A percentile compares a stretch with the other conserved stretches of the same genome.
Conservation (phyloP, 352 stramenopile genomes). For the Halophytophthora batemanensis region DNA sequence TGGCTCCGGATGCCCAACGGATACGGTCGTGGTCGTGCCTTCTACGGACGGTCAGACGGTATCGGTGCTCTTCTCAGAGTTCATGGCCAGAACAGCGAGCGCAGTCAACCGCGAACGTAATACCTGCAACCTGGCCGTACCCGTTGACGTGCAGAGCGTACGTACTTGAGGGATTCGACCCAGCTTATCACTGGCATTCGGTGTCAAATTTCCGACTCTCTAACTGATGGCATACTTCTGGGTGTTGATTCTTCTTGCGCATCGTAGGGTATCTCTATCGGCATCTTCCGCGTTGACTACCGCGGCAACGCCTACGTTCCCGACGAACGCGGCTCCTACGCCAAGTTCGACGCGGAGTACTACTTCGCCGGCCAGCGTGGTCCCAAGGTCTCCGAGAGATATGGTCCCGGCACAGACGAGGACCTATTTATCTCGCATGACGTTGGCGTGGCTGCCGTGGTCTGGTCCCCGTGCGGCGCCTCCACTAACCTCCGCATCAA, state of each 20-base stretch:
- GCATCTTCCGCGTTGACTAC: slow-evolving; percentile 47
- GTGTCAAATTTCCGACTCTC: too few relatives aligned
- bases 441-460: slow-evolving; percentile 36
- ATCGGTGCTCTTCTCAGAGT: slow-evolving; percentile 30
- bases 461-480: slow-evolving; percentile 47
- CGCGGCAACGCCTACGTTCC: slow-evolving; percentile 43
- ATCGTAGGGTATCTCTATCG: slow-evolving; percentile 25
- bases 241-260: slow-evolving; percentile 3
- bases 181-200: slow-evolving; percentile 7
- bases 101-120: slow-evolving; percentile 34
- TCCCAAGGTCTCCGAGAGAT: slow-evolving; percentile 28
- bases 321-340: slow-evolving; percentile 25
- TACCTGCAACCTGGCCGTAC: slow-evolving; percentile 38
- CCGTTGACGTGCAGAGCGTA: slow-evolving; percentile 38
- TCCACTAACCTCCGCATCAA: slow-evolving; percentile 57
- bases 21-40: slow-evolving; percentile 23
- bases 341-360: slow-evolving; percentile 53
- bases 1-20: slow-evolving; percentile 19
- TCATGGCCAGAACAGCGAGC: slow-evolving; percentile 22
- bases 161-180: slow-evolving; percentile 6
- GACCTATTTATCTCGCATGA: slow-evolving; percentile 48
- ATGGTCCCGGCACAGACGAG: slow-evolving; percentile 27
- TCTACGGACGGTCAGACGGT: slow-evolving; percentile 28
- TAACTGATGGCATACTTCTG: too few relatives aligned
- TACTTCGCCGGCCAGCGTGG: slow-evolving; percentile 51